These are phyloP conservation scores for Pyrus pyrifolia DNA, from an alignment of 306 rosid genomes.

Conservation along the genomic window DNA sequence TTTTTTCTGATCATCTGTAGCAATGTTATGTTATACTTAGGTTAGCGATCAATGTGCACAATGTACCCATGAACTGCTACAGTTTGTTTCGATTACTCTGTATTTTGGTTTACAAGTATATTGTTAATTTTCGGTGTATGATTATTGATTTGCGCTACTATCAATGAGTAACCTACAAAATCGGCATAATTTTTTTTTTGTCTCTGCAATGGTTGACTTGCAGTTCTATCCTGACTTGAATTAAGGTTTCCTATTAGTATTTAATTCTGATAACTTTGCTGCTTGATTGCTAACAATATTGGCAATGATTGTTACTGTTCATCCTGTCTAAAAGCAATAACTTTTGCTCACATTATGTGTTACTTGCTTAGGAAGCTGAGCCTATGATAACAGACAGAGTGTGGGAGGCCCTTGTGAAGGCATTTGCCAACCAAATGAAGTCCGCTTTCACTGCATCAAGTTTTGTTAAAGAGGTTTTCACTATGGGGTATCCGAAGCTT, in stretches of 20 bases:
- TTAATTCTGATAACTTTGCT: not conserved
- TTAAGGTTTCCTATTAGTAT: not conserved
- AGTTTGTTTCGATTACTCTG: not conserved
- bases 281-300: not conserved
- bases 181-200: not conserved
- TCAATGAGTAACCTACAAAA: not conserved
- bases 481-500: slow-evolving; percentile 91
- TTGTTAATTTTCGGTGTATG: not conserved
- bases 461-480: slow-evolving; percentile 90
- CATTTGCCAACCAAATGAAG: slow-evolving; percentile 92
- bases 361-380: slow-evolving; percentile 77
- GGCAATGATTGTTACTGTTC: not conserved
- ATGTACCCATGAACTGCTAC: not conserved
- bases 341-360: slow-evolving; percentile 16
- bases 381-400: slow-evolving; percentile 76
- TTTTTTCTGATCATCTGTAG: not conserved
- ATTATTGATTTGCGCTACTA: not conserved
- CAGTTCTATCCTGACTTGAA: not conserved
- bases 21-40: not conserved
- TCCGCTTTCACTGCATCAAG: slow-evolving; percentile 96
- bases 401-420: slow-evolving; percentile 94
- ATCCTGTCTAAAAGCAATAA: not conserved
- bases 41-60: not conserved
- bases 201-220: not conserved
- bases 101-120: not conserved